Percentiles rank a stretch among this genome's conserved stretches.
Evolutionary conservation across 164 flowering plant species (phyloP).

Genomic region (Magnolia sinica): DNA sequence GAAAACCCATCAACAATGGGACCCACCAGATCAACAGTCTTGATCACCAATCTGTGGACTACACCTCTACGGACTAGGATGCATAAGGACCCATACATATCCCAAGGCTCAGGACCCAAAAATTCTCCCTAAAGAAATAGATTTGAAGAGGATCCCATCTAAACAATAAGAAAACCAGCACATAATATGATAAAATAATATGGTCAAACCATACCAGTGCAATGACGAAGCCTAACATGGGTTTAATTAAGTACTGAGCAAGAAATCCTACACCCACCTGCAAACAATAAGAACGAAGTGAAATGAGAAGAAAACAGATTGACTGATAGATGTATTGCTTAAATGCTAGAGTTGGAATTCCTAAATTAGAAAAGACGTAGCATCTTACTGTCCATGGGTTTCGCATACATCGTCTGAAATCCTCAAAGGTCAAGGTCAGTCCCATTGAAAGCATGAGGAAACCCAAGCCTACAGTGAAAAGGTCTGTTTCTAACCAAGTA

Average conservation of each 20-base stretch:
- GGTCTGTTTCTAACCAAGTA: conserved; percentile 93
- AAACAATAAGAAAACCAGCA: background rate
- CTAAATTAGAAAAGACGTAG: background rate
- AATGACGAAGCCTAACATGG: conserved; percentile 84
- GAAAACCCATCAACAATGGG: no score
- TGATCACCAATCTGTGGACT: background rate
- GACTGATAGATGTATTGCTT: background rate
- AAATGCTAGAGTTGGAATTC: background rate
- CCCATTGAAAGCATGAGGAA: conserved; percentile 99
- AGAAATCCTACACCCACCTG: conserved; percentile 98
- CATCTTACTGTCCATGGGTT: conserved; percentile 98
- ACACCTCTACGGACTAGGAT: background rate
- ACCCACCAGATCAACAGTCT: background rate
- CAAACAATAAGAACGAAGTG: conserved; percentile 22
- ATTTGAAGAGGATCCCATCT: background rate
- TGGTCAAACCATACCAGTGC: conserved; percentile 57
- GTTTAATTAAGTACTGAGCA: conserved; percentile 91
- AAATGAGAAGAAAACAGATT: background rate
- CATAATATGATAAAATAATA: background rate
- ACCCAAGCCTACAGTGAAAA: conserved; percentile 88
- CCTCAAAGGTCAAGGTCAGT: conserved; percentile 92
- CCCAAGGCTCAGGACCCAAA: background rate
- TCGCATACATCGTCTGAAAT: conserved; percentile 82
- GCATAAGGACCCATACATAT: background rate
- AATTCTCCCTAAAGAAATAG: background rate